phyloP scores from a whole-genome alignment of 371 early-diverging fungal genomes.

The Capniomyces stellatus region DNA sequence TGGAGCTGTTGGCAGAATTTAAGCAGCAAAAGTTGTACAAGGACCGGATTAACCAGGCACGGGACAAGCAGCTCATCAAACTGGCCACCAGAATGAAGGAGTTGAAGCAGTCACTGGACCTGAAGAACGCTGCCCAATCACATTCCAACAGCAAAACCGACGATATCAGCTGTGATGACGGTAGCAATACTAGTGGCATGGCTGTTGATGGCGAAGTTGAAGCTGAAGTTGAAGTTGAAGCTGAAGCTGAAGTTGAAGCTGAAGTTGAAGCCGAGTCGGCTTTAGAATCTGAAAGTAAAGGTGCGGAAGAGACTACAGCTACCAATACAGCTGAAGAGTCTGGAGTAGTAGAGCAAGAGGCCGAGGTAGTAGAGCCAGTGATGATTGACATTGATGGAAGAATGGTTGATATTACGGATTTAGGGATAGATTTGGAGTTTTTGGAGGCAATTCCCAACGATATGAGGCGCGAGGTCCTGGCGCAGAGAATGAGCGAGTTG shows the following conservation, averaged over 20 bases:
- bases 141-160: no score
- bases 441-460: conserved; percentile 92
- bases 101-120: conserved; percentile 6
- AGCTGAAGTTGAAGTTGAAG: conserved; percentile 19
- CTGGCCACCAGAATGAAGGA: conserved; percentile 10
- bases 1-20: conserved; percentile 44
- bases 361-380: conserved; percentile 22
- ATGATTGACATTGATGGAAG: conserved; percentile 48
- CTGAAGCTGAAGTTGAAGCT: conserved; percentile 26
- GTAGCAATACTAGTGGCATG: conserved; percentile 29
- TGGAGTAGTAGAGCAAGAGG: conserved; percentile 24
- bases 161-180: conserved; percentile 50
- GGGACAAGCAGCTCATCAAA: conserved; percentile 8
- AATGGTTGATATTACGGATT: conserved; percentile 72
- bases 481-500: conserved; percentile 37
- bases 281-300: conserved; percentile 7
- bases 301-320: conserved; percentile 20
- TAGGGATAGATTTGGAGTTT: conserved; percentile 88
- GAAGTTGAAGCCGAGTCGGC: conserved; percentile 2
- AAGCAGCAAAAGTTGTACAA: conserved; percentile 12
- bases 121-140: neutral
- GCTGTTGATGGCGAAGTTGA: conserved; percentile 15
- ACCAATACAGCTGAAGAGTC: conserved; percentile 27
- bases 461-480: conserved; percentile 77
- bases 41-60: conserved; percentile 10